phyloP scores from a whole-genome alignment of 164 flowering plant genomes.

The Cinnamomum micranthum region DNA sequence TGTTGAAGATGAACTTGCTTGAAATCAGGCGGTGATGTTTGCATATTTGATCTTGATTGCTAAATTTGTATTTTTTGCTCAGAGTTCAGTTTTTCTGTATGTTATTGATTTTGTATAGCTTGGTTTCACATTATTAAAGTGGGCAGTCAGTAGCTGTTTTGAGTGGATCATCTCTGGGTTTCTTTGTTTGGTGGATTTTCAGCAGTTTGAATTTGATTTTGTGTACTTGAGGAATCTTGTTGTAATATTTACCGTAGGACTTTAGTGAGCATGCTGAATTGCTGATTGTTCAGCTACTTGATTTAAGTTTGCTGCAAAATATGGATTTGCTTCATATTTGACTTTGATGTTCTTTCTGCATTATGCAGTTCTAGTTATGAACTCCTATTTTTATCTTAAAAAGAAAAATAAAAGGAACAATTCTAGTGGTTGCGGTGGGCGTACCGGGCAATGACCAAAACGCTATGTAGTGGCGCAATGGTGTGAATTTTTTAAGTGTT shows the following conservation, averaged over 20 bases:
- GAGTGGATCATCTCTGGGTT: background rate
- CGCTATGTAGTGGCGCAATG: too few relatives aligned
- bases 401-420: too few relatives aligned
- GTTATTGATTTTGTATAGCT: too few relatives aligned
- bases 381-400: background rate
- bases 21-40: too few relatives aligned
- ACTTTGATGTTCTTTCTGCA: background rate
- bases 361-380: background rate
- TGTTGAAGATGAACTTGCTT: background rate
- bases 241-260: background rate
- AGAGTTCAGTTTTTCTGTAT: background rate
- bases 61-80: background rate
- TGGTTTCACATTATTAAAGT: background rate
- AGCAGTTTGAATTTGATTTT: background rate
- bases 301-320: background rate
- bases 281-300: background rate
- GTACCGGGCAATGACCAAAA: too few relatives aligned
- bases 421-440: too few relatives aligned
- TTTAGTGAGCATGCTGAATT: background rate
- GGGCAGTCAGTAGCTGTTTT: background rate
- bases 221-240: background rate
- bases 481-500: too few relatives aligned
- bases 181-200: background rate
- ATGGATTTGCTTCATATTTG: background rate
- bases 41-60: background rate